Evolutionary conservation across 441 rosid genomes (phyloP).

Genomic region (Adansonia madagascariensis): DNA sequence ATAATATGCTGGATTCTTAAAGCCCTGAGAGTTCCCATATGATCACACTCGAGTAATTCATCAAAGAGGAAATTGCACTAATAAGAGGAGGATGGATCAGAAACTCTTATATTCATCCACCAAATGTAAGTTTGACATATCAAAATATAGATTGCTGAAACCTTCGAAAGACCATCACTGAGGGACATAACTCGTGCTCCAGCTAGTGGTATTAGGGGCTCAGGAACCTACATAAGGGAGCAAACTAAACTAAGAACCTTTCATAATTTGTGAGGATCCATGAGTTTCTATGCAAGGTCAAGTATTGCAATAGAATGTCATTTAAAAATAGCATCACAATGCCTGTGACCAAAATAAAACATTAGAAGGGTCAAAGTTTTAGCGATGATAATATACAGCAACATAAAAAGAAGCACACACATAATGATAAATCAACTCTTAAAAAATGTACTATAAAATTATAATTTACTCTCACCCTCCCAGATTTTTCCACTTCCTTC

Average conservation of each 20-base stretch:
- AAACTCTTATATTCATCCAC: background rate
- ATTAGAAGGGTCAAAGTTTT: slow-evolving; percentile 30
- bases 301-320: slow-evolving; percentile 34
- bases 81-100: background rate
- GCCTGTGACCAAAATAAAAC: slow-evolving; percentile 51
- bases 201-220: slow-evolving; percentile 81
- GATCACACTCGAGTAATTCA: background rate
- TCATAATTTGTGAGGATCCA: slow-evolving; percentile 15
- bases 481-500: slow-evolving; percentile 96
- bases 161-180: slow-evolving; percentile 94
- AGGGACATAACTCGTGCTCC: slow-evolving; percentile 96
- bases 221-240: slow-evolving; percentile 66
- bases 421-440: background rate
- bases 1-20: background rate
- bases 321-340: slow-evolving; percentile 84
- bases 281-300: slow-evolving; percentile 29
- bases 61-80: background rate
- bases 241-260: slow-evolving; percentile 23
- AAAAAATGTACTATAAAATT: background rate
- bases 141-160: slow-evolving; percentile 29
- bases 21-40: background rate
- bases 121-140: slow-evolving; percentile 4
- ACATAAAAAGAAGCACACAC: background rate
- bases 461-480: slow-evolving; percentile 64
- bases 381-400: slow-evolving; percentile 19